Evolutionary conservation across 2,329 filamentous ascomycete genomes (phyloP).

Genomic region (Trichoderma cornu-damae): DNA sequence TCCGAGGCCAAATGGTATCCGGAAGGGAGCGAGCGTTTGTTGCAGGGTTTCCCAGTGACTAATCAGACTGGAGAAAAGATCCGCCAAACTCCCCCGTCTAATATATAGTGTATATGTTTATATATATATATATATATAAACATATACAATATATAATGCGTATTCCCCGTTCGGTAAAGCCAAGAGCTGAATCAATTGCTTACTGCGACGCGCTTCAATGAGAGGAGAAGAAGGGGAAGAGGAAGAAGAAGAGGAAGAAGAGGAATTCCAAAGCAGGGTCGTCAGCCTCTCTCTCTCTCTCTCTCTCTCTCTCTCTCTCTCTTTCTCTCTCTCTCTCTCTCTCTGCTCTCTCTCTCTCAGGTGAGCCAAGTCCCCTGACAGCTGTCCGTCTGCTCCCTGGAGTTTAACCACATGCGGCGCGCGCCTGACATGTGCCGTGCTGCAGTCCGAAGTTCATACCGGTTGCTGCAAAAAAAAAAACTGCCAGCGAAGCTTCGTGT

Average conservation of each 20-base stretch:
- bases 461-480: neutral
- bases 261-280: neutral
- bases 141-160: constrained; percentile 13
- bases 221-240: no score
- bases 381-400: constrained; percentile 7
- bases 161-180: neutral
- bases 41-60: constrained; percentile 6
- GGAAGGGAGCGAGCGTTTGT: constrained; percentile 43
- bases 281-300: no score
- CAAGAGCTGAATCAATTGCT: neutral
- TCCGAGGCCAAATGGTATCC: constrained; percentile 34
- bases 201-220: neutral
- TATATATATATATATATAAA: no score
- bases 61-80: constrained; percentile 3
- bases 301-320: no score
- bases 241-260: no score
- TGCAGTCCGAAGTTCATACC: constrained; percentile 8
- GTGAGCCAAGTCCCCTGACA: constrained; percentile 32
- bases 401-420: constrained; percentile 18
- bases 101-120: constrained; percentile 8
- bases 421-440: constrained; percentile 21
- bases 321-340: no score
- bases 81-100: neutral
- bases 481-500: neutral
- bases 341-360: no score